Conservation (phyloP, 1,284 basidiomycete genomes). For the Melampsora americana region DNA sequence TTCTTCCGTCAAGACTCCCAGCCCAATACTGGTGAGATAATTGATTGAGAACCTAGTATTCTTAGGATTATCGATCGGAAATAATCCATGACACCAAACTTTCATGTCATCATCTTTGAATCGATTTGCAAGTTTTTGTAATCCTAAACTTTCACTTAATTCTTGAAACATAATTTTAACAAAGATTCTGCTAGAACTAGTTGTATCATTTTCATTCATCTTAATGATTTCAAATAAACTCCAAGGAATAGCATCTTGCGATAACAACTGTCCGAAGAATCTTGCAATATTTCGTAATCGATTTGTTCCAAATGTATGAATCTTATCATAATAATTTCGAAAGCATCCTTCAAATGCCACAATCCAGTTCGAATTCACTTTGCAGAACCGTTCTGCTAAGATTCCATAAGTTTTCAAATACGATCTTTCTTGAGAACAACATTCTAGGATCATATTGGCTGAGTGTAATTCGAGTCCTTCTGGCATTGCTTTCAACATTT, state of each 20-base stretch:
- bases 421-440: conserved; percentile 97
- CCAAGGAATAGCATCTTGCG: conserved; percentile 86
- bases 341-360: conserved; percentile 85
- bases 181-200: conserved; percentile 92
- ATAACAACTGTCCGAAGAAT: conserved; percentile 87
- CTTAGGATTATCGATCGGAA: conserved; percentile 93
- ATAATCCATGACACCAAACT: conserved; percentile 74
- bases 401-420: conserved; percentile 95
- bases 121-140: conserved; percentile 74
- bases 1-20: conserved; percentile 85
- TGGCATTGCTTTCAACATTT: conserved; percentile 86
- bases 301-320: conserved; percentile 98
- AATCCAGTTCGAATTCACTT: conserved; percentile 89
- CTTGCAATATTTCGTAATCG: conserved; percentile 93
- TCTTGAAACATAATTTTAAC: conserved; percentile 94
- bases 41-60: conserved; percentile 98
- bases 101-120: conserved; percentile 67
- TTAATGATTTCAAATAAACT: conserved; percentile 75
- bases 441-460: conserved; percentile 98
- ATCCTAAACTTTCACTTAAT: conserved; percentile 86
- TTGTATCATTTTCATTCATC: conserved; percentile 97
- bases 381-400: conserved; percentile 91
- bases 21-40: conserved; percentile 84
- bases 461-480: conserved; percentile 95
- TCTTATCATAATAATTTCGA: conserved; percentile 85